These are phyloP conservation scores for Erodium maritimum DNA, from an alignment of 345 rosid species.

Conservation along the genomic window DNA sequence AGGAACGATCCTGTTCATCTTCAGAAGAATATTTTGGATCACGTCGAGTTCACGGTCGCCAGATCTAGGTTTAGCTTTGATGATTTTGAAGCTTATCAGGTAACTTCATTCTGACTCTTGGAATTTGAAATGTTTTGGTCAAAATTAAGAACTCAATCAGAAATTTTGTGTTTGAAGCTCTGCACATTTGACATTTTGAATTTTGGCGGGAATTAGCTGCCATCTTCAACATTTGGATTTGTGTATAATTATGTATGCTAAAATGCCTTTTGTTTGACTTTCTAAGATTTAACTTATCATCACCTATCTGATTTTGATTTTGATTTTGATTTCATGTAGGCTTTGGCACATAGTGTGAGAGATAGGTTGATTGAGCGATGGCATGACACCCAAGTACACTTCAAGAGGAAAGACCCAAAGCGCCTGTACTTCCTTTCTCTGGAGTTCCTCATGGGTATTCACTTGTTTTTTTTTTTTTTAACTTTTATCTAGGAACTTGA, in stretches of 20 bases:
- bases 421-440: conserved; percentile 38
- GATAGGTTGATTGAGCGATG: conserved; percentile 40
- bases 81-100: conserved; percentile 48
- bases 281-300: too few relatives aligned
- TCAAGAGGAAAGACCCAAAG: conserved; percentile 37
- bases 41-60: conserved; percentile 37
- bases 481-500: too few relatives aligned
- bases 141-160: too few relatives aligned
- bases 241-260: too few relatives aligned
- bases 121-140: too few relatives aligned
- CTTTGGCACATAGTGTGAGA: conserved; percentile 32
- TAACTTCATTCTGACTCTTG: background rate
- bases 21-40: conserved; percentile 31
- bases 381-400: conserved; percentile 36
- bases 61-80: conserved; percentile 33
- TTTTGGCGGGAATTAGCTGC: background rate
- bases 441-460: conserved; percentile 41
- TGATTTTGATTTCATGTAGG: conserved; percentile 14
- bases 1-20: conserved; percentile 26
- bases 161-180: background rate
- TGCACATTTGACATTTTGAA: background rate
- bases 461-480: too few relatives aligned
- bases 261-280: too few relatives aligned
- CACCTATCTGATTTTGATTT: too few relatives aligned
- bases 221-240: background rate